These are phyloP conservation scores for Heliocybe sulcata DNA, from an alignment of 1,284 basidiomycete species.

Conservation along the genomic window DNA sequence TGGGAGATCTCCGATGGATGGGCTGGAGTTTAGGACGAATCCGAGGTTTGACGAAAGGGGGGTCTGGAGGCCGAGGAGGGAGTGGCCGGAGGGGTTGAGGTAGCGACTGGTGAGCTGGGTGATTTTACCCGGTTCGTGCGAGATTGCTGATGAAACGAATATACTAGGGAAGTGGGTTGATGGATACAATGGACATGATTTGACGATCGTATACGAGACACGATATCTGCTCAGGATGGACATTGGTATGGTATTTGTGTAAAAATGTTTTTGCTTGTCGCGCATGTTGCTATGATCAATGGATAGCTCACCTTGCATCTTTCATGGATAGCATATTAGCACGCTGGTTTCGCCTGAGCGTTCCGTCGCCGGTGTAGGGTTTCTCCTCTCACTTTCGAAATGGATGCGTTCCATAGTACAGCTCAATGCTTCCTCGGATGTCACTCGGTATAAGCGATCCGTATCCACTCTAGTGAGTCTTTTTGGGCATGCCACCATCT, in stretches of 20 bases:
- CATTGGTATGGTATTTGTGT: background rate
- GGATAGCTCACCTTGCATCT: too few species aligned
- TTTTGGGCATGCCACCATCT: too few species aligned
- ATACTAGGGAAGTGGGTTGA: background rate
- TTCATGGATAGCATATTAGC: too few species aligned
- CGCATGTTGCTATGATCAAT: too few species aligned
- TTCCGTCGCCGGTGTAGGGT: too few species aligned
- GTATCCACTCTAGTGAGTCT: too few species aligned
- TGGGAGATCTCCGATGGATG: conserved; percentile 49
- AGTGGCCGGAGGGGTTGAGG: conserved; percentile 48
- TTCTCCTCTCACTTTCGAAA: too few species aligned
- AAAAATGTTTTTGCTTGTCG: background rate
- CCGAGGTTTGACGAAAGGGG: conserved; percentile 70
- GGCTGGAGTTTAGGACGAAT: conserved; percentile 59
- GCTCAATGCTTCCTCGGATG: too few species aligned
- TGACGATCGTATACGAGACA: background rate
- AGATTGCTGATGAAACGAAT: background rate
- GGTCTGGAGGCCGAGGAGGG: conserved; percentile 51
- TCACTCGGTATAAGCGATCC: too few species aligned
- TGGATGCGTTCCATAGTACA: too few species aligned
- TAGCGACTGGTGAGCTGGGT: background rate
- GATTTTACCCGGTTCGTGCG: background rate
- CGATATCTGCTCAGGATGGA: background rate
- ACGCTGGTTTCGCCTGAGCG: too few species aligned
- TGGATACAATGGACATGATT: background rate